phyloP scores from a whole-genome alignment of 345 rosid species.

The Excoecaria agallocha region DNA sequence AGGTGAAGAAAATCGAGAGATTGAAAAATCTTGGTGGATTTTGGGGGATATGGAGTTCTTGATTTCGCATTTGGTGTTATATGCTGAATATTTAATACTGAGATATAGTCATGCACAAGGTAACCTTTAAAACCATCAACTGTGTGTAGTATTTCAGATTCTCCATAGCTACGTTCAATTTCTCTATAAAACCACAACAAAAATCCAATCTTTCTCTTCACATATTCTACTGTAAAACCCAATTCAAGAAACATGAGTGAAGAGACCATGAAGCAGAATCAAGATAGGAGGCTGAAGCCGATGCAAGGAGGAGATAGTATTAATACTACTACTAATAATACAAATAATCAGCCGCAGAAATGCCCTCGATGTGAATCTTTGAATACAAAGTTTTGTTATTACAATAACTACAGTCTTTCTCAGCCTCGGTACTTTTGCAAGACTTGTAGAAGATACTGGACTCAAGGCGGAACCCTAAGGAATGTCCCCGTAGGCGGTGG shows the following conservation, averaged over 20 bases:
- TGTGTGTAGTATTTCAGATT: slow-evolving; percentile 6
- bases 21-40: slow-evolving; percentile 23
- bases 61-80: slow-evolving; percentile 13
- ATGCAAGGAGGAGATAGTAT: slow-evolving; percentile 19
- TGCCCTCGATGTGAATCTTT: slow-evolving; percentile 69
- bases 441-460: slow-evolving; percentile 68
- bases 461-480: slow-evolving; percentile 69
- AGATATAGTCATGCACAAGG: slow-evolving; percentile 16
- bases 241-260: background rate
- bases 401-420: slow-evolving; percentile 64
- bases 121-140: background rate
- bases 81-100: slow-evolving; percentile 3
- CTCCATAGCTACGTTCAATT: background rate
- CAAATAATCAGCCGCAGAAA: slow-evolving; percentile 29
- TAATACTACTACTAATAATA: slow-evolving; percentile 10
- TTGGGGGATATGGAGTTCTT: slow-evolving; percentile 12
- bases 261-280: slow-evolving; percentile 29
- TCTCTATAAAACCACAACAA: too few species aligned
- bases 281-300: slow-evolving; percentile 35
- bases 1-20: background rate
- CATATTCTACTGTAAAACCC: slow-evolving; percentile 1
- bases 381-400: slow-evolving; percentile 70
- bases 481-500: slow-evolving; percentile 73
- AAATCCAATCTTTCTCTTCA: background rate
- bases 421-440: slow-evolving; percentile 79